phyloP scores from a whole-genome alignment of 208 protist species.

The Wallacemonas sp. region DNA sequence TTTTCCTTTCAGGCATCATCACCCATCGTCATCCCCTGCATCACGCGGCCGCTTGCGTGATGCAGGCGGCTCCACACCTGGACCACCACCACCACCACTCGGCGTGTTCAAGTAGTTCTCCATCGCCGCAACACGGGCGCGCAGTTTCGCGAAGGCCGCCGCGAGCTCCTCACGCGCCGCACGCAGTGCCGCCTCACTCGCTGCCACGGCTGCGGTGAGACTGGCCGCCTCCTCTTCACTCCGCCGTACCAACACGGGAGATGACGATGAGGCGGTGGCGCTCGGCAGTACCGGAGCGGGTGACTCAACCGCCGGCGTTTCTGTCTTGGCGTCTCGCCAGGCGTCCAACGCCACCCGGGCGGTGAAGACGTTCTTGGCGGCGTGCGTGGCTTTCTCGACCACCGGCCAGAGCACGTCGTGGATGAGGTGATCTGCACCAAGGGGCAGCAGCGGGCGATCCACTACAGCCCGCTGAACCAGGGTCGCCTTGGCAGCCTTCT shows the following conservation, averaged over 20 bases:
- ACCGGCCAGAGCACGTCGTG: slow-evolving; percentile 51
- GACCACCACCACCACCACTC: not conserved
- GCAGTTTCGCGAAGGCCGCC: slow-evolving; percentile 20
- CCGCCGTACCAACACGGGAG: not conserved
- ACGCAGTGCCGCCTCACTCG: slow-evolving; percentile 17
- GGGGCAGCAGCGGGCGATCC: slow-evolving; percentile 55
- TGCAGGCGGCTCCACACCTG: not conserved
- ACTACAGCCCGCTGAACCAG: slow-evolving; percentile 51
- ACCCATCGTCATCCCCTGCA: slow-evolving; percentile 15
- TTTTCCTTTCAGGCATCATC: not conserved
- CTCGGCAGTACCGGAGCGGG: too few relatives aligned
- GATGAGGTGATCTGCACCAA: slow-evolving; percentile 57
- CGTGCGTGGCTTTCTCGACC: slow-evolving; percentile 35
- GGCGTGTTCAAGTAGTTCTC: slow-evolving; percentile 8
- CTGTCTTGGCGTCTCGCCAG: not conserved
- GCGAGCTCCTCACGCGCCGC: slow-evolving; percentile 12
- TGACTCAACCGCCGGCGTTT: too few relatives aligned
- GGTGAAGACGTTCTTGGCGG: slow-evolving; percentile 27
- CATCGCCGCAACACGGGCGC: slow-evolving; percentile 19
- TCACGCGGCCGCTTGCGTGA: not conserved
- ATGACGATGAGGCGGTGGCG: too few relatives aligned
- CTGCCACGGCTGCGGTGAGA: slow-evolving; percentile 19
- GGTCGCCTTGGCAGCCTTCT: slow-evolving; percentile 20
- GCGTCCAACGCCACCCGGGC: not conserved
- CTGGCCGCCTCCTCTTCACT: slow-evolving; percentile 3